Percentiles rank a stretch among this genome's conserved stretches.
These are phyloP conservation scores for Aspergillus novoparasiticus DNA, from an alignment of 2,329 filamentous ascomycete species.

Conservation along the genomic window DNA sequence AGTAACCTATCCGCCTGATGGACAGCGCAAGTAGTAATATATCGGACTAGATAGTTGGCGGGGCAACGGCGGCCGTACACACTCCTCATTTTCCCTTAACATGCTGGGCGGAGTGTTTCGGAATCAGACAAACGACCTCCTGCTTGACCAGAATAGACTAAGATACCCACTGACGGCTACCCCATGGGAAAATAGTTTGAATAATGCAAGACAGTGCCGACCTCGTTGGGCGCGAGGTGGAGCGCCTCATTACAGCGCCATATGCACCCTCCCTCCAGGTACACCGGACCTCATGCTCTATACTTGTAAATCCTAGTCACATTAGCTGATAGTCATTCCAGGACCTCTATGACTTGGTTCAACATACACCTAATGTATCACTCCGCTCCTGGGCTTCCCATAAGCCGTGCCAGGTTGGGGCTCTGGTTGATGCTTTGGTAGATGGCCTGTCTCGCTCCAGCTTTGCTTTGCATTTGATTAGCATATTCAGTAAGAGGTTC, in stretches of 20 bases:
- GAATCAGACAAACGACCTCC: not conserved
- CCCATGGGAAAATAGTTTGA: constrained; percentile 1
- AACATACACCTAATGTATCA: constrained; percentile 32
- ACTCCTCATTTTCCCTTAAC: constrained; percentile 13
- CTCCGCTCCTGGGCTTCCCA: constrained; percentile 51
- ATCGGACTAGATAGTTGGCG: constrained; percentile 16
- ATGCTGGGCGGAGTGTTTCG: not conserved
- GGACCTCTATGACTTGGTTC: constrained; percentile 33
- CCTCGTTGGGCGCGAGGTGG: constrained; percentile 45
- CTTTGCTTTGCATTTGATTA: constrained; percentile 53
- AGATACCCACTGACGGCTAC: not conserved
- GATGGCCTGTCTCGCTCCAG: constrained; percentile 55
- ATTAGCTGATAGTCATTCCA: constrained; percentile 15
- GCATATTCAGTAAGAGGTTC: constrained; percentile 49
- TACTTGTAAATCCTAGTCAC: not conserved
- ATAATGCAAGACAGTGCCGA: constrained; percentile 29
- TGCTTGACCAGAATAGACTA: not conserved
- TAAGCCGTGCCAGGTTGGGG: constrained; percentile 53
- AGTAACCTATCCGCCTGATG: no score
- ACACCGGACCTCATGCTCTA: constrained; percentile 20
- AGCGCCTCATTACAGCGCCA: constrained; percentile 50
- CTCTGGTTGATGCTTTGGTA: constrained; percentile 49
- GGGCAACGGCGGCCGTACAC: constrained; percentile 20
- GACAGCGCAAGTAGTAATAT: not conserved
- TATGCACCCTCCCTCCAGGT: constrained; percentile 57